phyloP scores from a whole-genome alignment of 495 filamentous ascomycete genomes.

The Penicillium cataractarum region DNA sequence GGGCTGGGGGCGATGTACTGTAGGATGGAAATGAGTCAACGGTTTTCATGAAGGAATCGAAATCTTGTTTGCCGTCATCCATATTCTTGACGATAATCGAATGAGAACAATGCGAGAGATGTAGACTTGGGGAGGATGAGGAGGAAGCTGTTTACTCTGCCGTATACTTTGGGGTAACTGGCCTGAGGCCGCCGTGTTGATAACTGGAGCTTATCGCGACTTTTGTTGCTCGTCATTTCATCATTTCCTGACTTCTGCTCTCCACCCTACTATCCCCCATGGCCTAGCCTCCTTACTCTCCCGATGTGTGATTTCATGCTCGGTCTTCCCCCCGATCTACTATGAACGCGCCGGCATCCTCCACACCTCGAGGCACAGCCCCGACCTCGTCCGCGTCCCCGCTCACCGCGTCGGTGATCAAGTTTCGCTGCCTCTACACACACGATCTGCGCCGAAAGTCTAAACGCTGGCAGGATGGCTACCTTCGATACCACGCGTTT shows the following conservation, averaged over 20 bases:
- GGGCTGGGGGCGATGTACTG: neutral
- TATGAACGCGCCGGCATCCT: conserved; percentile 41
- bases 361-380: conserved; percentile 28
- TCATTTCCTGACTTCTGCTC: conserved; percentile 1
- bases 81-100: no score
- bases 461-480: conserved; percentile 93
- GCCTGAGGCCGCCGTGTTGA: neutral
- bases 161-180: neutral
- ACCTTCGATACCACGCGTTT: conserved; percentile 84
- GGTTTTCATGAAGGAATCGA: neutral
- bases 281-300: neutral
- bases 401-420: conserved; percentile 75
- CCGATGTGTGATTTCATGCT: conserved; percentile 1
- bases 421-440: conserved; percentile 84
- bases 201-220: neutral
- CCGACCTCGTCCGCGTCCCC: conserved; percentile 42
- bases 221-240: neutral
- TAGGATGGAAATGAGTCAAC: conserved; percentile 2
- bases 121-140: neutral
- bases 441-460: conserved; percentile 81
- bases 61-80: neutral
- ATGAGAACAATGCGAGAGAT: neutral
- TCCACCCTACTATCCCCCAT: neutral
- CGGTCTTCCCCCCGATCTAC: neutral
- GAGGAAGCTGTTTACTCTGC: neutral